Evolutionary conservation across 2,329 filamentous ascomycete species (phyloP).

Genomic region (Diaporthe sp.): DNA sequence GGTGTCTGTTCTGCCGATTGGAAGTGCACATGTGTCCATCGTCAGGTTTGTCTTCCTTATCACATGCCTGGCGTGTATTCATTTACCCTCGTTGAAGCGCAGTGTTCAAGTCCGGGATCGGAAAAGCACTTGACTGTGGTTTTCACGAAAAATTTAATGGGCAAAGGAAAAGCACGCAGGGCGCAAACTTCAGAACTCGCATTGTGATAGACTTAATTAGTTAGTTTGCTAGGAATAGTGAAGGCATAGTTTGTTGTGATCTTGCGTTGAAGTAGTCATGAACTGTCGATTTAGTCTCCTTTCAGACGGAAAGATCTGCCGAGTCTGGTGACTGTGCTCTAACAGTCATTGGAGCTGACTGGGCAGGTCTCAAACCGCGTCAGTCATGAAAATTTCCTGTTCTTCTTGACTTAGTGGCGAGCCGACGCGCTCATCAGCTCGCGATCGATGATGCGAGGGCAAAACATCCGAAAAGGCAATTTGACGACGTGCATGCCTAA

Average conservation of each 20-base stretch:
- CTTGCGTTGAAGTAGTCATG: too few relatives aligned
- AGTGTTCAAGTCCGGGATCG: neutral
- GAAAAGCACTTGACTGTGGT: neutral
- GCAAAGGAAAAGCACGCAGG: neutral
- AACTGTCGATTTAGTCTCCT: too few relatives aligned
- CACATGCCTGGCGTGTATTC: neutral
- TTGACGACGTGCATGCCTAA: neutral
- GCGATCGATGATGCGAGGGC: neutral
- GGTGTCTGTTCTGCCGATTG: neutral
- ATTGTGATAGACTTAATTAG: too few relatives aligned
- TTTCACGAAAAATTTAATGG: too few relatives aligned
- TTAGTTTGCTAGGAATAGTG: too few relatives aligned
- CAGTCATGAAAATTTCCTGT: accelerated
- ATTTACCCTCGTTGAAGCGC: neutral
- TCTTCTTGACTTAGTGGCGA: neutral
- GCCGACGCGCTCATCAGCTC: neutral
- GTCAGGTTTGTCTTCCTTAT: neutral
- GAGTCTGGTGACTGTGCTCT: neutral
- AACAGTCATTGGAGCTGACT: neutral
- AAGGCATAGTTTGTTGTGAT: too few relatives aligned
- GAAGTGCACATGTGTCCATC: too few relatives aligned
- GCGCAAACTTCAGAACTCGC: too few relatives aligned
- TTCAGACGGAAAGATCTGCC: too few relatives aligned
- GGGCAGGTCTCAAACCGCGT: neutral
- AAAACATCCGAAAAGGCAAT: neutral